phyloP scores from a whole-genome alignment of 2,329 filamentous ascomycete genomes.

The Botrytis hyacinthi region DNA sequence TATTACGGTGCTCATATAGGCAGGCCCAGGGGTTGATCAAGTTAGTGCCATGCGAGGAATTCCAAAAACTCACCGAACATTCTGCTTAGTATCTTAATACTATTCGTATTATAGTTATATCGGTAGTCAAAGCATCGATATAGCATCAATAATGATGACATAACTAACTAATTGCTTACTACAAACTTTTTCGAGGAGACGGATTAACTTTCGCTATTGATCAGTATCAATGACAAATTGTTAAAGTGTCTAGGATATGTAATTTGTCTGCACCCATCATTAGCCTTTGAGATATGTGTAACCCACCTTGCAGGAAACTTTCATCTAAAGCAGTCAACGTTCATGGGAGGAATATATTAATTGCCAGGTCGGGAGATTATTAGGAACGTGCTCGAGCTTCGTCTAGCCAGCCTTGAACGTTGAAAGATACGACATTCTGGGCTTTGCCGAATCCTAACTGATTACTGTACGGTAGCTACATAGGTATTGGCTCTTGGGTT shows the following conservation, averaged over 20 bases:
- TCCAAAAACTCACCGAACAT: neutral
- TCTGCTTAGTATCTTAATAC: neutral
- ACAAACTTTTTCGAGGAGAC: neutral
- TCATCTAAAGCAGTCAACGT: slow-evolving; percentile 2
- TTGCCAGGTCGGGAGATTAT: slow-evolving; percentile 10
- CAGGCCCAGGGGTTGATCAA: neutral
- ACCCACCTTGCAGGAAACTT: neutral
- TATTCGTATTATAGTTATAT: neutral
- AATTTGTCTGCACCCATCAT: neutral
- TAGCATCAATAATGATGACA: neutral
- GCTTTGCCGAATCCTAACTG: slow-evolving; percentile 5
- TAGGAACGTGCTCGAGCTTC: slow-evolving; percentile 17
- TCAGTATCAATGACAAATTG: neutral
- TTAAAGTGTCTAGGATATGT: neutral
- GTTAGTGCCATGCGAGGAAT: neutral
- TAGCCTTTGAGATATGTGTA: neutral
- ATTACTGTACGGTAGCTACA: neutral
- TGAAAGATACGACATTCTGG: slow-evolving; percentile 6
- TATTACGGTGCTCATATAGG: slow-evolving; percentile 34
- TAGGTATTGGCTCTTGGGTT: neutral
- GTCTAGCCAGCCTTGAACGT: slow-evolving; percentile 22
- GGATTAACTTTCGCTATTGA: neutral
- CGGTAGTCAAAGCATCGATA: neutral
- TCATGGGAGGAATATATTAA: slow-evolving; percentile 17
- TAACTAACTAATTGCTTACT: neutral